These are phyloP conservation scores for Skeletonema marinoi DNA, from an alignment of 108 stramenopile genomes.

Conservation along the genomic window DNA sequence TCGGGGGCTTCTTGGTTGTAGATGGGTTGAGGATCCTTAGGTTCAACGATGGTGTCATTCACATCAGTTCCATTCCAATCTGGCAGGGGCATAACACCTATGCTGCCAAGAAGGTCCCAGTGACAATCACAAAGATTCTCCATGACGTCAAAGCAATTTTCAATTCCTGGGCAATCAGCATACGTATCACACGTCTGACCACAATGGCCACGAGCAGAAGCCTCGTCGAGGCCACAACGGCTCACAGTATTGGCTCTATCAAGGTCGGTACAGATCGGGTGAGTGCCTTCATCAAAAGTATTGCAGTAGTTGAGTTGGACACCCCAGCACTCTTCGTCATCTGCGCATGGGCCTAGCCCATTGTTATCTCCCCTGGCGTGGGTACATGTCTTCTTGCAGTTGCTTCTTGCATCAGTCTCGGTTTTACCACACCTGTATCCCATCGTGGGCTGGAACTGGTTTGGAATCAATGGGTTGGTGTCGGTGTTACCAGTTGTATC, in stretches of 20 bases:
- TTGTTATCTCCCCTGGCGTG: neutral
- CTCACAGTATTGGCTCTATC: constrained; percentile 22
- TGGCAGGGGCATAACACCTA: neutral
- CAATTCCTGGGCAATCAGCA: constrained; percentile 22
- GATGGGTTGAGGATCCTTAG: neutral
- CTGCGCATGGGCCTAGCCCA: constrained; percentile 16
- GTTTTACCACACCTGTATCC: constrained; percentile 40
- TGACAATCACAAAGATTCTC: constrained; percentile 42
- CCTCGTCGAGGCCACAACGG: constrained; percentile 41
- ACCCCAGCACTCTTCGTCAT: constrained; percentile 47
- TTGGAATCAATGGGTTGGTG: constrained; percentile 21
- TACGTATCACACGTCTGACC: constrained; percentile 24
- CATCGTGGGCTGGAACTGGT: constrained; percentile 19
- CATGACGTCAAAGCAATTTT: constrained; percentile 30
- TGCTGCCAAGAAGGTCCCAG: neutral
- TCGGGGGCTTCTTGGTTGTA: too few species aligned
- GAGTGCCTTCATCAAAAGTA: constrained; percentile 43
- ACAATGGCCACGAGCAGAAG: constrained; percentile 41
- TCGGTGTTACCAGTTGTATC: constrained; percentile 7
- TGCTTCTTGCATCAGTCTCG: constrained; percentile 40
- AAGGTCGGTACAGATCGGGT: constrained; percentile 37
- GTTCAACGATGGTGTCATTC: neutral
- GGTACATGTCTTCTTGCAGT: constrained; percentile 42
- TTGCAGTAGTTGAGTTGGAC: constrained; percentile 48
- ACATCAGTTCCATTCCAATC: neutral